Conservation (phyloP, 371 early-diverging fungal genomes). For the Apophysomyces elegans region DNA sequence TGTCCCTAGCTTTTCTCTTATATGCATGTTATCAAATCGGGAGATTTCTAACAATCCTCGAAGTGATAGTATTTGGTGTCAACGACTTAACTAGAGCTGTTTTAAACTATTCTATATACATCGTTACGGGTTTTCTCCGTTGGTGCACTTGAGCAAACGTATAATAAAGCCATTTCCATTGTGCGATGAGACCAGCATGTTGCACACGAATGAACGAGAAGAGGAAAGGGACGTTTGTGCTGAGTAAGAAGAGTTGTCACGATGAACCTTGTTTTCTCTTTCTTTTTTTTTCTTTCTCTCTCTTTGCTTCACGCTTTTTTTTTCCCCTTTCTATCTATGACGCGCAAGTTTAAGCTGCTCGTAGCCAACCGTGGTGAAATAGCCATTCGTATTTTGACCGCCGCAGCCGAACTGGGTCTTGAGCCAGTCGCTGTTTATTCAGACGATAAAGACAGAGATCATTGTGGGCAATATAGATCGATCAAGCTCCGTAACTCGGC, state of each 20-base stretch:
- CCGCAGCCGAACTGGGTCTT: conserved; percentile 40
- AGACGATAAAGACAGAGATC: conserved; percentile 40
- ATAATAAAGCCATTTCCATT: not conserved
- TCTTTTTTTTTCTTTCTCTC: conserved; percentile 6
- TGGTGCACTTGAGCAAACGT: not conserved
- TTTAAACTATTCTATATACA: not conserved
- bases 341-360: conserved; percentile 24
- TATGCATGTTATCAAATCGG: conserved; percentile 18
- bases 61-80: conserved; percentile 11
- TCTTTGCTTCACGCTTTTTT: not conserved
- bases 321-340: conserved; percentile 3
- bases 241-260: conserved; percentile 15
- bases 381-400: conserved; percentile 45
- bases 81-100: conserved; percentile 7
- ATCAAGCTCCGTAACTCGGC: conserved; percentile 28
- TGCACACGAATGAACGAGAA: not conserved
- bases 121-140: not conserved
- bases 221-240: conserved; percentile 10
- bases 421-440: conserved; percentile 42
- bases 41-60: conserved; percentile 9
- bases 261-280: not conserved
- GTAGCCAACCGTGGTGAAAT: conserved; percentile 52
- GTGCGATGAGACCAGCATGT: not conserved
- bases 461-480: conserved; percentile 30
- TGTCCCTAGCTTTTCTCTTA: conserved; percentile 6